phyloP scores from a whole-genome alignment of 495 filamentous ascomycete species.

The Neurospora sp. region DNA sequence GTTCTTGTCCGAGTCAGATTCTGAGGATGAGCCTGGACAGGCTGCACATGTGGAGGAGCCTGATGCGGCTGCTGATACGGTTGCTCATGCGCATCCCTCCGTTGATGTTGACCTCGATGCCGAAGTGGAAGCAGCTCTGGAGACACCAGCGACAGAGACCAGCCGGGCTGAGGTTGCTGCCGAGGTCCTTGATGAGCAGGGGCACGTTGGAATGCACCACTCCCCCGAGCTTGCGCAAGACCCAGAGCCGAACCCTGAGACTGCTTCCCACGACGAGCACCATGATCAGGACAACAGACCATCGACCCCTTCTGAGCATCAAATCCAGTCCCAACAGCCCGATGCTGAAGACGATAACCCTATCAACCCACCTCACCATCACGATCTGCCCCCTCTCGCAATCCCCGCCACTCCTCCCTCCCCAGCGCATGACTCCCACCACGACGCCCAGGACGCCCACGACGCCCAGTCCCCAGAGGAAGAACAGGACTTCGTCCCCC shows the following conservation, averaged over 20 bases:
- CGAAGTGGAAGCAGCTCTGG: not conserved
- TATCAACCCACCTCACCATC: not conserved
- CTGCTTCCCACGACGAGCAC: not conserved
- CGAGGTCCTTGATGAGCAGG: not conserved
- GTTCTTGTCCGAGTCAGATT: not conserved
- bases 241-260: not conserved
- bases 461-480: not conserved
- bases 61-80: not conserved
- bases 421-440: not conserved
- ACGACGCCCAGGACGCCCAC: not conserved
- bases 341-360: rapidly evolving
- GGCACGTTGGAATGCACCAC: not conserved
- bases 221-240: not conserved
- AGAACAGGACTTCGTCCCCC: not conserved
- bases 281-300: not conserved
- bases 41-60: not conserved
- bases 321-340: not conserved
- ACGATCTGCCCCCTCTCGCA: not conserved
- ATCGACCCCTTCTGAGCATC: not conserved
- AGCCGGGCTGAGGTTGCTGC: not conserved
- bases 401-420: not conserved
- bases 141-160: not conserved
- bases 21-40: not conserved
- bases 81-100: not conserved
- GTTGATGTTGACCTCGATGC: not conserved